Evolutionary conservation across 2,329 filamentous ascomycete genomes (phyloP), one percentile per base, ranked within the genome.

Genomic region (Cercospora sojina): DNA sequence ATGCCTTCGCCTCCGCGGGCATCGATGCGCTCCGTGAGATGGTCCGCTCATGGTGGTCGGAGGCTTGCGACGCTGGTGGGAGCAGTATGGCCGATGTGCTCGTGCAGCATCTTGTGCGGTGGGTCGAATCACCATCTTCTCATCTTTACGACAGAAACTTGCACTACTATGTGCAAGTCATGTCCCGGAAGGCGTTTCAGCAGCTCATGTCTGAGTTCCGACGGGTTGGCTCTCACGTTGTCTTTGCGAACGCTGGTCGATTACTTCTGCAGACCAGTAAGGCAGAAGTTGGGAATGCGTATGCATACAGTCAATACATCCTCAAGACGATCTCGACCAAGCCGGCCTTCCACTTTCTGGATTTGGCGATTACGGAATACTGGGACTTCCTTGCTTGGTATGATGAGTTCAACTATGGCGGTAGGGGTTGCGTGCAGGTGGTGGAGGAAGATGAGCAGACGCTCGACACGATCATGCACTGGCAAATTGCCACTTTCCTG

Each of bases 341-440:
- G 75, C 93, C 95, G 0, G 85, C 97, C 0, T 99, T 99, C 80
- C 92, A 97, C 78, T 99, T 99, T 76, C 88, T 99, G 69, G 95
- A 99, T 74, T 84, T 99, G 3, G 92, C 97, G 73, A 95, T 99
- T 79, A 97, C 94, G 72, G 95, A 99, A 77, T 99, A 97, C 79
- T 99, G 95, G 95, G 95, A 99, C 78, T 98, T 97, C 74, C 87
- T 99, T 0, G 89, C 97, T 3, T 99, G 95, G 95, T 98, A 98
- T 72, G 95, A 99, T 73, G 92, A 97, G 79, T 97, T 94, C 84
- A 99, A 99, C 82, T 98, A 98, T 74, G 96, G 95, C 64, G 95
- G 95, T 67, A 96, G 96, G 75, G 95, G 91, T 3, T 97, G 92
- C 71, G 87, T 90, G 59, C 87, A 95, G 74, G 91, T 97, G 3